Evolutionary conservation across 1,284 basidiomycete species (phyloP).

Genomic region (Agaricales sp.): DNA sequence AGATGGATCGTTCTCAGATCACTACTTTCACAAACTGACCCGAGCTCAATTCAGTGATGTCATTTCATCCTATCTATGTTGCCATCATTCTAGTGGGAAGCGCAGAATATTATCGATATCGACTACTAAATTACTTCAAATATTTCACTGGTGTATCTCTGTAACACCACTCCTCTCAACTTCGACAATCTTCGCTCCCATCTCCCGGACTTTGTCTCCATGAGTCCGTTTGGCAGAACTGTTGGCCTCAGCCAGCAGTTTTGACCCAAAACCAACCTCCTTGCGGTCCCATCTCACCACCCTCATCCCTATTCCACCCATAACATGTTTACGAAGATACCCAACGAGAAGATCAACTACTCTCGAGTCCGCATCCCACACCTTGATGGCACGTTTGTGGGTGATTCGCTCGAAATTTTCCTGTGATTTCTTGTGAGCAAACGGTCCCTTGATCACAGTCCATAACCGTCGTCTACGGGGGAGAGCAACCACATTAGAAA

Average conservation of each 20-base stretch:
- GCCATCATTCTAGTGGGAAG: no score
- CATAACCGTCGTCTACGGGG: conserved; percentile 76
- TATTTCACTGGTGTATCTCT: no score
- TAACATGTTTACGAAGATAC: conserved; percentile 70
- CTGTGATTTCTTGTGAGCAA: conserved; percentile 91
- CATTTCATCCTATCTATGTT: no score
- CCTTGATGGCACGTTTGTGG: conserved; percentile 81
- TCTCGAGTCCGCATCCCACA: conserved; percentile 79
- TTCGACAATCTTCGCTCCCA: neutral
- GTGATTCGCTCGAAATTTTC: conserved; percentile 90
- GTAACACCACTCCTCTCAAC: neutral
- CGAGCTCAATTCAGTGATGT: no score
- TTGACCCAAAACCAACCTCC: conserved; percentile 51
- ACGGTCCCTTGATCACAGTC: conserved; percentile 84
- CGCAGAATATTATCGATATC: no score
- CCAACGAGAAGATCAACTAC: conserved; percentile 77
- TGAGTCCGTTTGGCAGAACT: neutral
- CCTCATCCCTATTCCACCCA: conserved; percentile 84
- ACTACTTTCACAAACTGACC: no score
- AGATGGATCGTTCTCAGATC: no score
- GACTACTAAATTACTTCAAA: no score
- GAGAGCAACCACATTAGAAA: conserved; percentile 56
- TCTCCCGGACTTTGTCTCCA: neutral
- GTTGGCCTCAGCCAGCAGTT: neutral
- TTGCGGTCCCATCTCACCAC: conserved; percentile 71